Evolutionary conservation across 1,139 yeast genomes (phyloP), one percentile per base, ranked within the genome.

Genomic region (Blastobotrys ciferrii): DNA sequence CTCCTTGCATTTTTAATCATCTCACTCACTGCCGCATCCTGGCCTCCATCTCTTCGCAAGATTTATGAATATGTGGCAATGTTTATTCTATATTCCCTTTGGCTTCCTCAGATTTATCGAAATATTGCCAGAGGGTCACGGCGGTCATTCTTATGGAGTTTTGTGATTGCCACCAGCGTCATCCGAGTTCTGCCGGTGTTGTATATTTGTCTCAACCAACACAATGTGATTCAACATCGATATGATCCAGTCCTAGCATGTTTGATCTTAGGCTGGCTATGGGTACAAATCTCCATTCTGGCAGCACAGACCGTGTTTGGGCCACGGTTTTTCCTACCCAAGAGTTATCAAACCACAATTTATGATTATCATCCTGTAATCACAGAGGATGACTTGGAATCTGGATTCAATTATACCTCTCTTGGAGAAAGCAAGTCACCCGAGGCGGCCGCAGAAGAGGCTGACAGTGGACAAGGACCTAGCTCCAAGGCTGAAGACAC

Each of bases 71-170:
- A 77, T 51, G 48, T 75, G 1, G 69, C 78, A 0, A 63, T 84
- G 4, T 53, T 81, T 1, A 49, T 74, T 1, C 61, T 84, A 30
- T 86, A 82, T 63, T 86, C 95, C 0, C 81, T 79, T 57, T 91
- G 97, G 97, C 58, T 85, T n/a, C 97, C 97, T 0, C 98, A 91
- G 64, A 84, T 88, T 45, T 79, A 82, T 53, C 74, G 96, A 58
- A 87, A 88, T 61, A 82, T 86, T 3, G 67, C 85, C 17, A 76
- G 87, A 50, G 92, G 92, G 20, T 74, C 87, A 18, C 71, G 84
- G 48, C 71, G 73, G 35, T 78, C 89, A 3, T 81, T 86, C 57
- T 68, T 73, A 38, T 84, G 89, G 87, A 77, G 77, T 51, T 92
- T 85, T 59, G 75, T 89, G 15, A 30, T 83, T 13, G 87, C 89